A percentile compares a stretch with the other conserved stretches of the same genome.
These are phyloP conservation scores for Saccharomyces hybrid DNA, from an alignment of 1,139 yeast species.

Conservation along the genomic window DNA sequence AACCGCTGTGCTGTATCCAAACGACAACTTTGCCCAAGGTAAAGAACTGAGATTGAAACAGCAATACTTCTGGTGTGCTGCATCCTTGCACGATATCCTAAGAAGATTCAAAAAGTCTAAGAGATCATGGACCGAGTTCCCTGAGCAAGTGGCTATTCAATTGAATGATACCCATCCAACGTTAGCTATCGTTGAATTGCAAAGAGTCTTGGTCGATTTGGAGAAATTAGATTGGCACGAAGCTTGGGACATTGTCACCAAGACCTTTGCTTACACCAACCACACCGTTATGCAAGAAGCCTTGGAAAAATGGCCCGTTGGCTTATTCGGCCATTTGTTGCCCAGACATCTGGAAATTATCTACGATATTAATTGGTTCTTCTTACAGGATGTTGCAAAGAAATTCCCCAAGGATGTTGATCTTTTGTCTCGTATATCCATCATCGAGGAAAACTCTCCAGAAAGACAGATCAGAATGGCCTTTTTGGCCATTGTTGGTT, in stretches of 20 bases:
- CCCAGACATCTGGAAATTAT: constrained; percentile 92
- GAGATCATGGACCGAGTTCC: constrained; percentile 74
- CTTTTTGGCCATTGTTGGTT: constrained; percentile 80
- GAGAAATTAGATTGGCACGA: constrained; percentile 74
- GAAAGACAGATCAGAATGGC: constrained; percentile 92
- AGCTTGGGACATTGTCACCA: constrained; percentile 80
- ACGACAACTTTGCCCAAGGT: constrained; percentile 86
- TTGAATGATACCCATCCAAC: constrained; percentile 97
- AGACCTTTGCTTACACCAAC: constrained; percentile 85
- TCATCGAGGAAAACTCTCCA: constrained; percentile 65
- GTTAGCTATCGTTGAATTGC: constrained; percentile 81
- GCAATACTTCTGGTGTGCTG: constrained; percentile 96
- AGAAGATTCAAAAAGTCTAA: constrained; percentile 81
- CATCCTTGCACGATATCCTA: constrained; percentile 83
- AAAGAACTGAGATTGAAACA: constrained; percentile 90
- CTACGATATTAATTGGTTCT: constrained; percentile 75
- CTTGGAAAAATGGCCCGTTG: constrained; percentile 91
- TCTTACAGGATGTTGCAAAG: constrained; percentile 68
- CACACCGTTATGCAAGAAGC: constrained; percentile 96
- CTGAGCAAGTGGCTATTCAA: constrained; percentile 86
- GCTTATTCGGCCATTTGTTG: constrained; percentile 63
- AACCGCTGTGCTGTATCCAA: constrained; percentile 86
- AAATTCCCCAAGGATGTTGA: constrained; percentile 67
- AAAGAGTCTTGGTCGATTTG: constrained; percentile 75
- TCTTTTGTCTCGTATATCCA: constrained; percentile 62